Conservation (phyloP, 2,329 filamentous ascomycete species). For the Didymella lethalis region DNA sequence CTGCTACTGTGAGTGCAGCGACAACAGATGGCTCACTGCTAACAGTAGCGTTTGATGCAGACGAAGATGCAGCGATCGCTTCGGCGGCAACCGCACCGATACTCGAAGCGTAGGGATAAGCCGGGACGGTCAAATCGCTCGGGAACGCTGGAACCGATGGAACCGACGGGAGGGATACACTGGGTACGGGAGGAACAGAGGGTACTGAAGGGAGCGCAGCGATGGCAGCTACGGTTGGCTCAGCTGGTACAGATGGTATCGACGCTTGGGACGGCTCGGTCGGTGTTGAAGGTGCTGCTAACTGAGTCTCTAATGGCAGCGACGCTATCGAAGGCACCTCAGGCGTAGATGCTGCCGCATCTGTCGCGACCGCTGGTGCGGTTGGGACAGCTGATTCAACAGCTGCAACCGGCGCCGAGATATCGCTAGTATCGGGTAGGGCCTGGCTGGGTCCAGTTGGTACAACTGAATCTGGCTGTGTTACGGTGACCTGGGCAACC, state of each 20-base stretch:
- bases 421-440: neutral
- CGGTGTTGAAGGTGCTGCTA: constrained; percentile 2
- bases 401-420: constrained; percentile 5
- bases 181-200: constrained; percentile 26
- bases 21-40: constrained; percentile 18
- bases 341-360: constrained; percentile 10
- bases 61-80: constrained; percentile 22
- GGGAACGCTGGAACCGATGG: constrained; percentile 42
- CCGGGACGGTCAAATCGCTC: constrained; percentile 44
- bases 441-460: constrained; percentile 10
- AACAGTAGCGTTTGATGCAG: constrained; percentile 11
- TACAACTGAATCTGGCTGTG: constrained; percentile 19
- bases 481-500: constrained; percentile 37
- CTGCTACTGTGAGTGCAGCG: constrained; percentile 11
- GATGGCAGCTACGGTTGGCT: constrained; percentile 1
- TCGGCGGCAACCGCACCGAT: constrained; percentile 20
- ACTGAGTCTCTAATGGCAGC: constrained; percentile 7
- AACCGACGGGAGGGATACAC: constrained; percentile 24
- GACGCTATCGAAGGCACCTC: constrained; percentile 9
- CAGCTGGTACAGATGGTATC: neutral
- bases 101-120: constrained; percentile 44
- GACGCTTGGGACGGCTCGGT: neutral
- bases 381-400: neutral
- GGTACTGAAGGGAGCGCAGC: constrained; percentile 19
- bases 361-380: constrained; percentile 15